Evolutionary conservation across 2,329 filamentous ascomycete species (phyloP), one percentile per base, ranked within the genome.

Genomic region (Beauveria brongniartii): DNA sequence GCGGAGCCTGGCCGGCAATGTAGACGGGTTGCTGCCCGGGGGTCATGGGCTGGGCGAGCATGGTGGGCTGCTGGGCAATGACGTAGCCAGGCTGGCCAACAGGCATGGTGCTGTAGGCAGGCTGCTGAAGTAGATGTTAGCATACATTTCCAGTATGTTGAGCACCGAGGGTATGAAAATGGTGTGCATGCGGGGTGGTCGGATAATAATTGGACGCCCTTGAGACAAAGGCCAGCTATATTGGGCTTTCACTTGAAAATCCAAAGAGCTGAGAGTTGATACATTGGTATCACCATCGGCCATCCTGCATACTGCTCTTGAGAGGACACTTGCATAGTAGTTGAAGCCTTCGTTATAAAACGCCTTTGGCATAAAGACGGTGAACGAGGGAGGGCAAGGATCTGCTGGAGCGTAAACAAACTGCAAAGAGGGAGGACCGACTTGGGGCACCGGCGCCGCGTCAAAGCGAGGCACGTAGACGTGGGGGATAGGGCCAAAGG

Each of bases 401-500:
- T 59, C 57, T 59, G 57, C 55, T 57, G 56, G 41, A 46, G 62
- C 34, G 64, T 67, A 60, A 68, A 71, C 62, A 66, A 69, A 66
- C 41, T 68, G 67, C 61, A 67, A 61, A 66, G 66, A 64, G 64
- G 69, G 68, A 61, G 66, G 61, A 73, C 69, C 68, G 66, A 75
- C 71, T 70, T 69, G 70, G 68, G 67, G 63, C 66, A 69, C 65
- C 64, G 69, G 55, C 30, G 69, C 69, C 48, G 67, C 70, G 66
- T 84, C 82, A 65, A 74, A 76, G 48, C 81, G 82, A 64, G 84
- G 83, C 57, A 81, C 72, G 65, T 84, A 86, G 22, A 77, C 76
- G 64, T 86, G 82, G 30, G 76, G 67, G 61, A 81, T 80, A 2
- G 81, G 78, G 3, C 83, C 84, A 68, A 78, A 76, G 48, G 79